Percentiles rank a stretch among this genome's conserved stretches.
phyloP scores from a whole-genome alignment of 2,329 filamentous ascomycete species.

The Aspergillus quadrilineatus region DNA sequence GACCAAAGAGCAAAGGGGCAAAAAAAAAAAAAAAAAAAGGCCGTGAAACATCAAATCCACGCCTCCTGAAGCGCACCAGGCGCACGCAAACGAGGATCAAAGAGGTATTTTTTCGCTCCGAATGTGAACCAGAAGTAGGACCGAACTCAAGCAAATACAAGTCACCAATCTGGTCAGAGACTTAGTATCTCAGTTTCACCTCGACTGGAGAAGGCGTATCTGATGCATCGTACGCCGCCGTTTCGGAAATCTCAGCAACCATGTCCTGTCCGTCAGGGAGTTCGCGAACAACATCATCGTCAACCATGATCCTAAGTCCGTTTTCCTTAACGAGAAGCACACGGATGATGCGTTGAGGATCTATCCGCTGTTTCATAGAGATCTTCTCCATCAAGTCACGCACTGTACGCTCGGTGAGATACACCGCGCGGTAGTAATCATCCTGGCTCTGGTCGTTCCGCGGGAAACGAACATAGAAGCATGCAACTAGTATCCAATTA shows the following conservation, averaged over 20 bases:
- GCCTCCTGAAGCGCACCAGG: slow-evolving; percentile 22
- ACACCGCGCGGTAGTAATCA: slow-evolving; percentile 79
- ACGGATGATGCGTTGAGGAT: slow-evolving; percentile 68
- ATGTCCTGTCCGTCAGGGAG: slow-evolving; percentile 91
- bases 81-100: slow-evolving; percentile 9
- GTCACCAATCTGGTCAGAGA: slow-evolving; percentile 11
- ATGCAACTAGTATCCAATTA: slow-evolving; percentile 62
- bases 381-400: slow-evolving; percentile 72
- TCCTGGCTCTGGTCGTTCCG: slow-evolving; percentile 52
- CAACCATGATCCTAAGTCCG: slow-evolving; percentile 79
- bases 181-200: slow-evolving; percentile 55
- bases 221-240: slow-evolving; percentile 45
- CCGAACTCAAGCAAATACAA: slow-evolving; percentile 15
- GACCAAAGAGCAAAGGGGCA: slow-evolving; percentile 4
- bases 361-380: slow-evolving; percentile 76
- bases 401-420: slow-evolving; percentile 73
- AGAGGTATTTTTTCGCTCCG: slow-evolving; percentile 3
- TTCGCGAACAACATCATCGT: slow-evolving; percentile 83
- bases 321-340: slow-evolving; percentile 70
- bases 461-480: slow-evolving; percentile 74
- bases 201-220: slow-evolving; percentile 37
- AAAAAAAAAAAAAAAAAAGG: slow-evolving; percentile 10
- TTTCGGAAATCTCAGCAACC: slow-evolving; percentile 66
- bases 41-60: slow-evolving; percentile 12
- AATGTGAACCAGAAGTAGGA: not conserved